Base-by-base conservation (phyloP, 1,284 basidiomycete genomes). In the Afroboletus lepidellus region DNA sequence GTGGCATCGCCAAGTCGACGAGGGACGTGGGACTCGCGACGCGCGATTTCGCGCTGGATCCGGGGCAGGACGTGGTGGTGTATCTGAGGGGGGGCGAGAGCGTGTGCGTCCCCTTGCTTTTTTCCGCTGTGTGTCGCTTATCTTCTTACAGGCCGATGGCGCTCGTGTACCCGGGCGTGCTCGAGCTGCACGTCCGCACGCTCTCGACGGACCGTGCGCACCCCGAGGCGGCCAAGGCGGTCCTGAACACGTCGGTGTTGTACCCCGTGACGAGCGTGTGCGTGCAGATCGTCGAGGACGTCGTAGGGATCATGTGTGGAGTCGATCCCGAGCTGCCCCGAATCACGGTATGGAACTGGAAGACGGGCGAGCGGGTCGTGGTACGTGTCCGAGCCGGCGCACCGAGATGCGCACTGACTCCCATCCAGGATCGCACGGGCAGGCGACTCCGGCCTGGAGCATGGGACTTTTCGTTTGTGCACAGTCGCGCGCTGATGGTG, bases 31-130 rank as follows among this genome's bases (percentile, higher is more conserved):
- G 74, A 1, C 50, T 83, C 7, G 51, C 65, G 12, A 71, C 75
- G 36, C 69, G 78, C 37, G 83, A 85, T 59, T 83, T 85, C 54
- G 82, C 79, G 0, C 77, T 84, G n/a, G 84, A 85, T 57, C 82
- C 83, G 0, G 75, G 78, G 1, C 83, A 84, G 60, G 80, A 85
- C 58, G 59, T 85, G 42, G 69, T 85, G 37, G 74, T 76, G 2
- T 56, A 80, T 6, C 64, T 84, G 9, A 74, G 75, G 54, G 66
- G 62, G n/a, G 66, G 63, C 21, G 48, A 36, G 29, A 60, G 64
- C 8, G 42, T 38, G 15, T 20, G 0, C 23, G 24, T 30, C 13
- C 16, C 2, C 16, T 30, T 20, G 3, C 12, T 46, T 13, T 7
- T 23, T 8, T 13, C 25, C 12, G 13, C 27, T 9, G n/a, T n/a